phyloP scores from a whole-genome alignment of 2,329 filamentous ascomycete genomes.

The Calonectria hongkongensis region DNA sequence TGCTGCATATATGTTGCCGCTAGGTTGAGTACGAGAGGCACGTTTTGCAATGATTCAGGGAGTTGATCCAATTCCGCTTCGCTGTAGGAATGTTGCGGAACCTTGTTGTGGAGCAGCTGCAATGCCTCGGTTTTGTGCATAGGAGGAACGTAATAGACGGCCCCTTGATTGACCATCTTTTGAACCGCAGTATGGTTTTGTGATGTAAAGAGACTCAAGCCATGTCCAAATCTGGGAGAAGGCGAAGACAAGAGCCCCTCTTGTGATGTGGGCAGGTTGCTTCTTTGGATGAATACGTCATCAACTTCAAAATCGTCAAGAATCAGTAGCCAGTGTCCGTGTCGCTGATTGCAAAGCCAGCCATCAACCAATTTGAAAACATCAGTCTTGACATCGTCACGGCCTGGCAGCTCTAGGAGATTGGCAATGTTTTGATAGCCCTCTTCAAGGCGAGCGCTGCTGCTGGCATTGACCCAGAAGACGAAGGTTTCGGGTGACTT shows the following conservation, averaged over 20 bases:
- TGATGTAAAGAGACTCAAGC: slow-evolving; percentile 13
- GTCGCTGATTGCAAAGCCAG: slow-evolving; percentile 29
- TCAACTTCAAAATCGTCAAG: slow-evolving; percentile 29
- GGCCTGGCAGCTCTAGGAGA: slow-evolving; percentile 21
- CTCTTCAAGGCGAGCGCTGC: slow-evolving; percentile 28
- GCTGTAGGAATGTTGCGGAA: background rate
- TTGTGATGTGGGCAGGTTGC: background rate
- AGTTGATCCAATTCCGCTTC: background rate
- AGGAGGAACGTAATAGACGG: slow-evolving; percentile 11
- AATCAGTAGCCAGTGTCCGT: slow-evolving; percentile 26
- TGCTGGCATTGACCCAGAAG: slow-evolving; percentile 37
- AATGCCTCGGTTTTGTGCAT: slow-evolving; percentile 5
- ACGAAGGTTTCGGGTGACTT: slow-evolving; percentile 13
- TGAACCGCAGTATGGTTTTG: background rate
- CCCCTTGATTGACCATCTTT: background rate
- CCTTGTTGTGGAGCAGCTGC: slow-evolving; percentile 15
- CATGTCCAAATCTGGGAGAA: background rate
- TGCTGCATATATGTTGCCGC: slow-evolving; percentile 53
- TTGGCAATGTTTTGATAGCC: slow-evolving; percentile 35
- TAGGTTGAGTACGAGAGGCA: slow-evolving; percentile 37
- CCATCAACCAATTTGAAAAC: slow-evolving; percentile 29
- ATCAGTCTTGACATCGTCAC: slow-evolving; percentile 26
- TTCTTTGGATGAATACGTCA: background rate
- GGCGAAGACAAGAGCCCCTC: background rate
- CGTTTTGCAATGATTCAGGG: background rate